phyloP scores from a whole-genome alignment of 2,329 filamentous ascomycete genomes.

The Onygenales sp. region DNA sequence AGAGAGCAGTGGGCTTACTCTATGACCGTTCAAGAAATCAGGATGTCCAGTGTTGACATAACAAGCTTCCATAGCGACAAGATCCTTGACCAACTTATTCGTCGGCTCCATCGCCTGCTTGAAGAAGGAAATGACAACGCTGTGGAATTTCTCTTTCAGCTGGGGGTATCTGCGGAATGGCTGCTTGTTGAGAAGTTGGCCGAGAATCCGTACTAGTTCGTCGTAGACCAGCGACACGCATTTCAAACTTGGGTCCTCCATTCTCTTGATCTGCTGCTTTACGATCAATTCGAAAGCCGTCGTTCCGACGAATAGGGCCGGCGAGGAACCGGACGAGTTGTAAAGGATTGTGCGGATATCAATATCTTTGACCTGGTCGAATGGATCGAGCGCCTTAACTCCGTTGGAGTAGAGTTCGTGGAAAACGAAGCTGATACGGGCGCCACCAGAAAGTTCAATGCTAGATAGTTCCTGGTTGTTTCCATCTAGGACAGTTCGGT shows the following conservation, averaged over 20 bases:
- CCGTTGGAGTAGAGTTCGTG: constrained; percentile 97
- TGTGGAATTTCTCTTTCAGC: constrained; percentile 94
- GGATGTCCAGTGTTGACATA: constrained; percentile 99
- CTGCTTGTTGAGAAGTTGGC: constrained; percentile 77
- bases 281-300: constrained; percentile 98
- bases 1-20: constrained; percentile 41
- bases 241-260: constrained; percentile 94
- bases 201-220: constrained; percentile 89
- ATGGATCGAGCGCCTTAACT: constrained; percentile 94
- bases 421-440: constrained; percentile 98
- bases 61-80: constrained; percentile 90
- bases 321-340: constrained; percentile 98
- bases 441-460: constrained; percentile 87
- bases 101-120: constrained; percentile 98
- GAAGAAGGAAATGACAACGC: constrained; percentile 87
- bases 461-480: constrained; percentile 95
- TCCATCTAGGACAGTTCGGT: constrained; percentile 88
- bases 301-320: constrained; percentile 91
- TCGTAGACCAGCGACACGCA: constrained; percentile 97
- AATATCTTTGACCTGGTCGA: constrained; percentile 93
- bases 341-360: constrained; percentile 95
- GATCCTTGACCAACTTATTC: constrained; percentile 88
- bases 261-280: constrained; percentile 93
- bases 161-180: constrained; percentile 88
- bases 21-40: constrained; percentile 92